These are phyloP conservation scores for Hypsizygus marmoreus DNA, from an alignment of 768 basidiomycete species.

Conservation along the genomic window DNA sequence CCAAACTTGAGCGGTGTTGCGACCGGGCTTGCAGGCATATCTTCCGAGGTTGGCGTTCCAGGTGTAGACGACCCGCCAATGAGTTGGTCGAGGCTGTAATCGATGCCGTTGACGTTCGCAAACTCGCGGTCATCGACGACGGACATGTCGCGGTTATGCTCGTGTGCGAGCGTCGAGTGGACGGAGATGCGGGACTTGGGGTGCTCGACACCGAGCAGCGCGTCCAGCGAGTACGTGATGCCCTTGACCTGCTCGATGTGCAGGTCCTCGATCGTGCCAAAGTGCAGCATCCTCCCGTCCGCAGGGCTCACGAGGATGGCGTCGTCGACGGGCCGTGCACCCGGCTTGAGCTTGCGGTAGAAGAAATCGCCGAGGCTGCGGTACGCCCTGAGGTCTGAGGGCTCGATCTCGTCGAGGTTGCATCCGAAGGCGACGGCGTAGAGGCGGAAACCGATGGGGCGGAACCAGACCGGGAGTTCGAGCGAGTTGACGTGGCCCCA, in stretches of 20 bases:
- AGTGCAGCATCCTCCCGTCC: constrained; percentile 90
- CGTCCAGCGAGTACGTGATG: constrained; percentile 94
- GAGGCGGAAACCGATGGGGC: constrained; percentile 85
- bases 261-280: constrained; percentile 77
- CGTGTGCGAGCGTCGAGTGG: constrained; percentile 38
- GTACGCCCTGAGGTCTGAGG: constrained; percentile 75
- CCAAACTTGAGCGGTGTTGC: constrained; percentile 58
- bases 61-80: constrained; percentile 61
- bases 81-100: constrained; percentile 90
- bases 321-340: constrained; percentile 76
- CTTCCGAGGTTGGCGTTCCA: constrained; percentile 34
- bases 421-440: constrained; percentile 92
- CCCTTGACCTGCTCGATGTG: constrained; percentile 97
- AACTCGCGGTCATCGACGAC: constrained; percentile 87
- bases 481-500: constrained; percentile 97
- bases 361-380: constrained; percentile 94
- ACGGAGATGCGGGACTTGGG: constrained; percentile 46
- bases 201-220: constrained; percentile 79
- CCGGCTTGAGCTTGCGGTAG: constrained; percentile 83
- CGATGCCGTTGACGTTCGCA: constrained; percentile 95
- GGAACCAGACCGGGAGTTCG: constrained; percentile 91
- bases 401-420: constrained; percentile 90
- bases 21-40: constrained; percentile 16
- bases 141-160: constrained; percentile 51
- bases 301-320: constrained; percentile 88